Percentiles rank a stretch among this genome's conserved stretches.
Evolutionary conservation across 495 filamentous ascomycete genomes (phyloP).

Genomic region (Xylaria sp.): DNA sequence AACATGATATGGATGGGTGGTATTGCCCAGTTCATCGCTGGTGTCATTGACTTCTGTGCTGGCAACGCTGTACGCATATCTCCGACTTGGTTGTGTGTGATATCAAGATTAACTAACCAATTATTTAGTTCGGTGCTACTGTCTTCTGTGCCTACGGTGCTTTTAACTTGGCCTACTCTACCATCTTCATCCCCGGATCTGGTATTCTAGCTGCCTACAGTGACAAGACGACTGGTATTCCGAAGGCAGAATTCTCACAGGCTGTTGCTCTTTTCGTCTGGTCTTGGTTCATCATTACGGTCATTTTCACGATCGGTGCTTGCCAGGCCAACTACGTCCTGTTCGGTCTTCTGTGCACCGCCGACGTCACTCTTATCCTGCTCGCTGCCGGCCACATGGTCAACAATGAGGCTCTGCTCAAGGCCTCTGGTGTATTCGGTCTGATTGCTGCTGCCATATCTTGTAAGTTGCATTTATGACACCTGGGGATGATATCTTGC

Average conservation of each 20-base stretch:
- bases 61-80: constrained; percentile 40
- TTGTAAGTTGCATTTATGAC: constrained; percentile 32
- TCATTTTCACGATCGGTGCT: constrained; percentile 48
- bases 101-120: neutral
- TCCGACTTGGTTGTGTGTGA: neutral
- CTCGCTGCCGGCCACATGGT: constrained; percentile 44
- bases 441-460: constrained; percentile 40
- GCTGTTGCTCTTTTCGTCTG: constrained; percentile 48
- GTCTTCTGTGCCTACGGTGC: constrained; percentile 47
- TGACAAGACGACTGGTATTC: constrained; percentile 34
- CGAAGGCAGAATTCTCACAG: constrained; percentile 37
- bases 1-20: constrained; percentile 51
- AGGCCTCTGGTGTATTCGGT: constrained; percentile 38
- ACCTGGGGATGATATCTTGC: neutral
- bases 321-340: constrained; percentile 42
- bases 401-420: constrained; percentile 26
- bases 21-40: constrained; percentile 43
- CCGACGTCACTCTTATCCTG: constrained; percentile 41
- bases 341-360: constrained; percentile 37
- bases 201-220: constrained; percentile 46
- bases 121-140: constrained; percentile 42
- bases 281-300: constrained; percentile 50
- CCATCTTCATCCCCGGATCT: constrained; percentile 47
- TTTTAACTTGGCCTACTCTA: constrained; percentile 47
- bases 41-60: constrained; percentile 45